Evolutionary conservation across 2,329 filamentous ascomycete species (phyloP), one percentile per base, ranked within the genome.

Genomic region (Fusarium sp.): DNA sequence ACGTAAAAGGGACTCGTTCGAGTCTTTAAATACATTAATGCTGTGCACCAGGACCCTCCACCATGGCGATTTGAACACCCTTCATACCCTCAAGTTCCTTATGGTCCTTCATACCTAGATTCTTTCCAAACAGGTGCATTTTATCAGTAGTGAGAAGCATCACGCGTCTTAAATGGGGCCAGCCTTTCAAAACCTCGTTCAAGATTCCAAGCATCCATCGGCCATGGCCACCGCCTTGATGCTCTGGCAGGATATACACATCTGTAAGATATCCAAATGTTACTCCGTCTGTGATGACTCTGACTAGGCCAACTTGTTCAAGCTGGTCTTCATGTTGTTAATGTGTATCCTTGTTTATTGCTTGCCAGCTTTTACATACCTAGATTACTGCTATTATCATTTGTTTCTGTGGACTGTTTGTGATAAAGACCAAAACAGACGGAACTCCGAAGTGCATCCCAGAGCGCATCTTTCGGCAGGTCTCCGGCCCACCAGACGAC

Each of bases 401-500:
- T 54, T 9, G 12, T 23, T 0, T 3, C 13, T n/a, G 37, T 5
- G 4, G 40, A 30, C 11, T 3, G 23, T 43, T 21, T 54, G 14
- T 13, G 14, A 7, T 54, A 54, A 14, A 54, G 40, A 25, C 50
- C 50, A 40, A 54, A 54, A 42, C 50, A 54, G 20, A 54, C 21
- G 1, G 50, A 54, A 20, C 23, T 54, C 8, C 40, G 50, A 11
- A 54, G 37, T 7, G 50, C 50, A 21, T 54, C 40, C 50, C 50
- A 23, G n/a, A 54, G 50, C 18, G 50, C 50, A 32, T 54, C 27
- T 3, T 27, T 10, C 3, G 50, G 50, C 4, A 54, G 37, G 40
- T 54, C n/a, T 23, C 27, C 40, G 20, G 50, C 50, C 50, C 50
- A 54, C 50, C 50, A 54, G 25, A 54, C 50, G 25, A 54, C 43